These are phyloP conservation scores for Fusarium stilboides DNA, from an alignment of 2,329 filamentous ascomycete species.

Conservation along the genomic window DNA sequence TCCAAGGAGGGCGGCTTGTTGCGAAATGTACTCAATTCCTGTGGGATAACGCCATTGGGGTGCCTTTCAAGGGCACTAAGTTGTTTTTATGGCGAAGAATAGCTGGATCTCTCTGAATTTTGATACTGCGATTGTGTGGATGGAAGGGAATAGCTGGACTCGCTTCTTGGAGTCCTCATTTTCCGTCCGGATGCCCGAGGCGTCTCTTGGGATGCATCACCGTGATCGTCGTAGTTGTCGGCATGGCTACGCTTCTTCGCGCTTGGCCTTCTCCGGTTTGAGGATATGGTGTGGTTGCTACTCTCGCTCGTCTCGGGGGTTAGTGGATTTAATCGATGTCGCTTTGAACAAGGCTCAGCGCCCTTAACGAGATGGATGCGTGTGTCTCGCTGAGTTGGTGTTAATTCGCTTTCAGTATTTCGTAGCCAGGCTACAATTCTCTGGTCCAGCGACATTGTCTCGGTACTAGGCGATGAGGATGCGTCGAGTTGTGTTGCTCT, in stretches of 20 bases:
- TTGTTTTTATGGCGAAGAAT: conserved; percentile 25
- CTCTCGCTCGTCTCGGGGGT: conserved; percentile 4
- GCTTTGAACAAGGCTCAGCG: conserved; percentile 6
- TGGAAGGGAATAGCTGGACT: conserved; percentile 18
- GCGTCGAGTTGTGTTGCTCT: background rate
- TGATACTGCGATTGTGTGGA: conserved; percentile 11
- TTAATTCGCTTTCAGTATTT: background rate
- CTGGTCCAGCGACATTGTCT: conserved; percentile 2
- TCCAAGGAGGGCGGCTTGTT: conserved; percentile 16
- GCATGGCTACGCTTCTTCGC: conserved; percentile 2
- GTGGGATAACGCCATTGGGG: conserved; percentile 1
- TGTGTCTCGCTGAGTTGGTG: background rate
- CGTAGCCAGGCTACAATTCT: conserved; percentile 9
- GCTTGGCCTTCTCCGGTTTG: background rate
- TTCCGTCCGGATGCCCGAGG: conserved; percentile 8
- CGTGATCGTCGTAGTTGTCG: background rate
- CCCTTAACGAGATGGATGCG: background rate
- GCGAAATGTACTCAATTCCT: conserved; percentile 12
- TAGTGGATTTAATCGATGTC: conserved; percentile 14
- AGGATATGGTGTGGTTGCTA: conserved; percentile 4
- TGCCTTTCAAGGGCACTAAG: conserved; percentile 5
- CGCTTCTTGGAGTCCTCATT: conserved; percentile 18
- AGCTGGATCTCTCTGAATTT: conserved; percentile 10
- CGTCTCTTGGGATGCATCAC: conserved; percentile 13
- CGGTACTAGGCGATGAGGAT: background rate